Percentiles rank a stretch among this genome's conserved stretches.
Conservation (phyloP, 257 asterid genomes). For the Henckelia pumila region DNA sequence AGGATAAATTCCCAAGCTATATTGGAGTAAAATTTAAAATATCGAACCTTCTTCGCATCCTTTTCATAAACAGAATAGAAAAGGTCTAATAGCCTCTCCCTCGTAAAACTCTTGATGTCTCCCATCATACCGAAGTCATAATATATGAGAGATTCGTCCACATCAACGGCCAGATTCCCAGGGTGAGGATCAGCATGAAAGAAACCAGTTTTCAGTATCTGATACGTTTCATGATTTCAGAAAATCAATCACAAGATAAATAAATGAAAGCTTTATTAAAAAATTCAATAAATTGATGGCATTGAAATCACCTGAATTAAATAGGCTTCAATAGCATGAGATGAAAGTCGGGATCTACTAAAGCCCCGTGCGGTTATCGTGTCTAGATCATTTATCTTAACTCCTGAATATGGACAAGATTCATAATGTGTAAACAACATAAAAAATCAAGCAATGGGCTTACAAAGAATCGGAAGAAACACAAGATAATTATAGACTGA, state of each 20-base stretch:
- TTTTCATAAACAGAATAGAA: conserved; percentile 96
- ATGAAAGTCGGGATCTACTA: conserved; percentile 67
- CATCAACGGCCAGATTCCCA: conserved; percentile 94
- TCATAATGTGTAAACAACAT: conserved; percentile 17
- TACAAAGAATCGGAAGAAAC: not conserved
- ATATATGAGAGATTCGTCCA: conserved; percentile 84
- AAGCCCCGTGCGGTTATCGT: conserved; percentile 63
- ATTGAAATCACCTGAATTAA: conserved; percentile 65
- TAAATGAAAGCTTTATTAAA: not conserved
- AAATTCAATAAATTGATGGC: conserved; percentile 1
- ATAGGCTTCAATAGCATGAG: conserved; percentile 94
- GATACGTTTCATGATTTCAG: conserved; percentile 25
- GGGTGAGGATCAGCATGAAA: conserved; percentile 99
- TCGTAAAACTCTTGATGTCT: conserved; percentile 83
- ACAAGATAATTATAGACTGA: not conserved
- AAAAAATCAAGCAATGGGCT: not conserved
- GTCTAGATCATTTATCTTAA: conserved; percentile 81
- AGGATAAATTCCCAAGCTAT: conserved; percentile 1
- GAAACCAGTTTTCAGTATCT: conserved; percentile 95
- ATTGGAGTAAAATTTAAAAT: conserved; percentile 6
- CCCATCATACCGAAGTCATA: conserved; percentile 99
- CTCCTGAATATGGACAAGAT: conserved; percentile 45
- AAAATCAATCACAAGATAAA: not conserved
- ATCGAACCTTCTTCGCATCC: conserved; percentile 82
- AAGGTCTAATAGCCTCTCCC: conserved; percentile 72